Evolutionary conservation across 2,329 filamentous ascomycete genomes (phyloP).

Genomic region (Myriosclerotinia curreyana): DNA sequence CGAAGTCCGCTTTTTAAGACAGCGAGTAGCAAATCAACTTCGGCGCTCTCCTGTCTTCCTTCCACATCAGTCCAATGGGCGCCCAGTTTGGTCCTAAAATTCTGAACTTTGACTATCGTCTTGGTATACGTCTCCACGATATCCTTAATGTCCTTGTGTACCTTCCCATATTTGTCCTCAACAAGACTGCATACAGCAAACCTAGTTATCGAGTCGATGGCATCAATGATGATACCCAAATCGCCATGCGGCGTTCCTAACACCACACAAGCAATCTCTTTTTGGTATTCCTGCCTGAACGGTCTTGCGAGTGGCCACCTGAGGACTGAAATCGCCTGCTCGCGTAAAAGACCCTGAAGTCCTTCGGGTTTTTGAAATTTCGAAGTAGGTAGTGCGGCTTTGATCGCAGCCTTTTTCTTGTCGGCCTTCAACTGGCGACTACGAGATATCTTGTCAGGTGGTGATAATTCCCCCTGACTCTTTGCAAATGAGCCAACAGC

Average conservation of each 20-base stretch:
- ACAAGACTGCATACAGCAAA: constrained; percentile 70
- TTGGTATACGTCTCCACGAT: constrained; percentile 71
- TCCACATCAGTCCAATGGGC: constrained; percentile 78
- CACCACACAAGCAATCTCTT: constrained; percentile 63
- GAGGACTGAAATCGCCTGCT: constrained; percentile 36
- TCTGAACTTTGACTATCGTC: constrained; percentile 67
- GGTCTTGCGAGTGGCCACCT: constrained; percentile 57
- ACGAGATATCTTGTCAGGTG: constrained; percentile 21
- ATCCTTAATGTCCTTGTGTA: constrained; percentile 73
- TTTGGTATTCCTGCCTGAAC: constrained; percentile 68
- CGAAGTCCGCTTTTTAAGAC: constrained; percentile 63
- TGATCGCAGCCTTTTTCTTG: constrained; percentile 6
- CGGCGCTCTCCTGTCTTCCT: constrained; percentile 50
- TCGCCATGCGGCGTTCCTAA: constrained; percentile 72
- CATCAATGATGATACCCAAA: constrained; percentile 65
- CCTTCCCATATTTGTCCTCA: constrained; percentile 82
- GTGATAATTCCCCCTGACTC: constrained; percentile 34
- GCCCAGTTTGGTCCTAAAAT: constrained; percentile 57
- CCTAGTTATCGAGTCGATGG: constrained; percentile 64
- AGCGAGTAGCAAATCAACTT: constrained; percentile 68
- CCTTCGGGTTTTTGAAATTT: constrained; percentile 11
- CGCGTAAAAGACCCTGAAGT: constrained; percentile 10
- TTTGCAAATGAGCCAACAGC: constrained; percentile 35
- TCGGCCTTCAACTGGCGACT: constrained; percentile 9
- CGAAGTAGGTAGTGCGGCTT: neutral